A percentile compares a stretch with the other conserved stretches of the same genome.
Evolutionary conservation across 2,329 filamentous ascomycete species (phyloP).

Genomic region (Neurospora crassa): DNA sequence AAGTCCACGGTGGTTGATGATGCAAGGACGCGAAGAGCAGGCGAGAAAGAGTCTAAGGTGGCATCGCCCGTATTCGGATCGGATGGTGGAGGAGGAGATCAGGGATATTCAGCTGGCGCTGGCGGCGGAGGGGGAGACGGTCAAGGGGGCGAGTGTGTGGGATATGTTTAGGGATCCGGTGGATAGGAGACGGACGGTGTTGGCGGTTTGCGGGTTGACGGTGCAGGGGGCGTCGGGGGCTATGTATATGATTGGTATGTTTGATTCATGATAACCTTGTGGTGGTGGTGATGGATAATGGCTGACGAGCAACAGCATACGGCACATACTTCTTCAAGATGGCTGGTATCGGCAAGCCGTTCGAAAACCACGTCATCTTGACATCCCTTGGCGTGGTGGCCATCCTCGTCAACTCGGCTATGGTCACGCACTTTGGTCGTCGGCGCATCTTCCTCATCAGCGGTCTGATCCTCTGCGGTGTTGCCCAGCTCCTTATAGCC

Average conservation of each 20-base stretch:
- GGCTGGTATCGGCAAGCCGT: slow-evolving; percentile 44
- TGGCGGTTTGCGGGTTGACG: slow-evolving; percentile 37
- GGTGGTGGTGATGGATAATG: background rate
- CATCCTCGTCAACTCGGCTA: slow-evolving; percentile 41
- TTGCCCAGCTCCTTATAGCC: slow-evolving; percentile 45
- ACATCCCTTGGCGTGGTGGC: slow-evolving; percentile 44
- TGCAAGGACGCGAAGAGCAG: slow-evolving; percentile 25
- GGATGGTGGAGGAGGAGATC: slow-evolving; percentile 24
- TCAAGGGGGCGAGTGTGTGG: slow-evolving; percentile 26
- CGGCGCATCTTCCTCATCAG: slow-evolving; percentile 42
- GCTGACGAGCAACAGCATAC: slow-evolving; percentile 29
- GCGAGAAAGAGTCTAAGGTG: slow-evolving; percentile 26
- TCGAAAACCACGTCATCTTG: slow-evolving; percentile 47
- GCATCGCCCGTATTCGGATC: slow-evolving; percentile 24
- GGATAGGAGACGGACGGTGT: slow-evolving; percentile 38
- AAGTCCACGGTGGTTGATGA: slow-evolving; percentile 31
- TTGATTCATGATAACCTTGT: background rate
- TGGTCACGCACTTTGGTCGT: slow-evolving; percentile 43
- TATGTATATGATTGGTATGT: slow-evolving; percentile 45
- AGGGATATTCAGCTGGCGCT: slow-evolving; percentile 29
- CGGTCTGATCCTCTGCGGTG: slow-evolving; percentile 41
- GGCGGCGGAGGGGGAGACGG: slow-evolving; percentile 23
- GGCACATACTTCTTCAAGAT: slow-evolving; percentile 52
- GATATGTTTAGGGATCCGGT: slow-evolving; percentile 43
- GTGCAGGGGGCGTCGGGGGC: slow-evolving; percentile 44